Conservation (phyloP, 192 early-diverging fungal genomes). For the Podila epicladia region DNA sequence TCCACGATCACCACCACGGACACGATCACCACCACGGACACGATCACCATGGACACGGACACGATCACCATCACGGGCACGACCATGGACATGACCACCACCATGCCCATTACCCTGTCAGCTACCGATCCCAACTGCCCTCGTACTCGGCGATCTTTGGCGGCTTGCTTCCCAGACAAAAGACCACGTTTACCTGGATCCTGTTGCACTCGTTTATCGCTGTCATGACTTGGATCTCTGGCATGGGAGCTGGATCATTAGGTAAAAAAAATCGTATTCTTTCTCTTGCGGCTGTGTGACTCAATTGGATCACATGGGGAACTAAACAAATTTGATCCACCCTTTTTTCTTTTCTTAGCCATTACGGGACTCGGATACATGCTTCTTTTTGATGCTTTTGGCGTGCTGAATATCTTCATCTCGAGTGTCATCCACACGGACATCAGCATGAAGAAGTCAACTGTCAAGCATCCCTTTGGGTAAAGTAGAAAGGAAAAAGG, state of each 20-base stretch:
- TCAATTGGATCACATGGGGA: too few species aligned
- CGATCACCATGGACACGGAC: neutral
- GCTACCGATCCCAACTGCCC: conserved; percentile 52
- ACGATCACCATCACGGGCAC: conserved; percentile 3
- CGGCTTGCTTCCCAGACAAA: conserved; percentile 54
- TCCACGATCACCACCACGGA: conserved; percentile 5
- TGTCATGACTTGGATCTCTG: conserved; percentile 54
- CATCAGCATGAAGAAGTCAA: conserved; percentile 49
- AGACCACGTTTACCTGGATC: conserved; percentile 65
- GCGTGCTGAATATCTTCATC: conserved; percentile 61
- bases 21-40: neutral
- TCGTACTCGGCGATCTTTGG: conserved; percentile 53
- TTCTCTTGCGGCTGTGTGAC: neutral
- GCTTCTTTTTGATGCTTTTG: conserved; percentile 68
- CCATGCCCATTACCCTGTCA: conserved; percentile 22
- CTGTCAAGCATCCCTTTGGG: conserved; percentile 66
- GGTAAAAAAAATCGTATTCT: conserved; percentile 29
- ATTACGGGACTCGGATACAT: conserved; percentile 60
- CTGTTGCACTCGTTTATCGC: conserved; percentile 54
- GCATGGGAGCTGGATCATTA: conserved; percentile 54
- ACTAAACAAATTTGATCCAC: neutral
- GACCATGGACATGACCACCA: conserved; percentile 16
- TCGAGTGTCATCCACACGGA: conserved; percentile 59
- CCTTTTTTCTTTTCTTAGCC: conserved; percentile 25
- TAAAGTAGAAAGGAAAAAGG: conserved; percentile 21